Percentiles rank a stretch among this genome's conserved stretches.
Evolutionary conservation across 441 rosid genomes (phyloP).

Genomic region (Arabidopsis lyrata): DNA sequence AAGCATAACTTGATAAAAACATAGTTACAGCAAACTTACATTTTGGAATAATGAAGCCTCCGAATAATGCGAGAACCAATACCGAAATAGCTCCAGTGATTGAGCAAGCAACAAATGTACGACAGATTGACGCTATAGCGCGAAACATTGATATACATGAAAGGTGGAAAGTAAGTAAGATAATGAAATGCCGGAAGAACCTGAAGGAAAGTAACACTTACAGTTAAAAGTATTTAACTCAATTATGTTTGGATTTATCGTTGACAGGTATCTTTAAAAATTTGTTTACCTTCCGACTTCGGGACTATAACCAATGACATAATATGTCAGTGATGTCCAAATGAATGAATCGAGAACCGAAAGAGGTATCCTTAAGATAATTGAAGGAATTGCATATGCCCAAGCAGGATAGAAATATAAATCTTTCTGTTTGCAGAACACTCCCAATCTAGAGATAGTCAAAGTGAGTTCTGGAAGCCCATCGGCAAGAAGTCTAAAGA

Average conservation of each 20-base stretch:
- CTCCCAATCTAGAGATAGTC: constrained; percentile 59
- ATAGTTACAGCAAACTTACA: constrained; percentile 42
- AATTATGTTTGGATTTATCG: neutral
- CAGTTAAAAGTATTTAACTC: constrained; percentile 9
- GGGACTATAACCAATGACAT: constrained; percentile 72
- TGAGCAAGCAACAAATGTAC: constrained; percentile 53
- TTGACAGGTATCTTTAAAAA: neutral
- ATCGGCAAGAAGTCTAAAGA: constrained; percentile 58
- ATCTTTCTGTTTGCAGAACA: constrained; percentile 66
- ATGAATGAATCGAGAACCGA: constrained; percentile 58
- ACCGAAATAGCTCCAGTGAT: constrained; percentile 31
- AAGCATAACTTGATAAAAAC: constrained; percentile 5
- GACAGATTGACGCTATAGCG: constrained; percentile 56
- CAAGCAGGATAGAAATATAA: constrained; percentile 69
- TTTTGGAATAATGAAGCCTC: constrained; percentile 63
- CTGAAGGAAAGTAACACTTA: constrained; percentile 34
- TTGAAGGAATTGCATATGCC: constrained; percentile 67
- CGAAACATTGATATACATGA: constrained; percentile 66
- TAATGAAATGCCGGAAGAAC: constrained; percentile 53
- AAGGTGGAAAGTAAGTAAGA: constrained; percentile 57
- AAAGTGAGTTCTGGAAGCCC: constrained; percentile 65
- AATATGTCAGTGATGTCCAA: constrained; percentile 76
- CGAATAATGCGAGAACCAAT: constrained; percentile 49
- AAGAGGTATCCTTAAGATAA: constrained; percentile 66
- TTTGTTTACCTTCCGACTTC: constrained; percentile 54